A percentile compares a stretch with the other conserved stretches of the same genome.
Evolutionary conservation across 441 rosid species (phyloP).

Genomic region (Bocquillonia castaneifolia): DNA sequence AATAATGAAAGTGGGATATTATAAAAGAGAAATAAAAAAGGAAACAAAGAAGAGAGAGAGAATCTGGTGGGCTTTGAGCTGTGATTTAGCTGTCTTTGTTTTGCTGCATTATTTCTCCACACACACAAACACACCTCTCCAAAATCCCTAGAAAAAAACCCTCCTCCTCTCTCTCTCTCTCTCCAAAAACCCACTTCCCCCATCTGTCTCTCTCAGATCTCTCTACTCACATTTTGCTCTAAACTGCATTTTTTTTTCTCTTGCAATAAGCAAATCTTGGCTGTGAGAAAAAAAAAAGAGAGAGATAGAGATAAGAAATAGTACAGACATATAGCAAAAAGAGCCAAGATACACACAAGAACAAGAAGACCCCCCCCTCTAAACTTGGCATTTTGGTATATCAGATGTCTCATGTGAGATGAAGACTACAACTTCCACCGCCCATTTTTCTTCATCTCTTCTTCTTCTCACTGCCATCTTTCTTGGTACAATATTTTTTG

Average conservation of each 20-base stretch:
- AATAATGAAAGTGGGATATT: neutral
- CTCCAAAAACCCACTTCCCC: neutral
- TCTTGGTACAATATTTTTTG: neutral
- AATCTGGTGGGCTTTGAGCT: constrained; percentile 69
- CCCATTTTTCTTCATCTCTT: constrained; percentile 23
- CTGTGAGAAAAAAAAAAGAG: neutral
- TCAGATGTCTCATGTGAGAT: constrained; percentile 67
- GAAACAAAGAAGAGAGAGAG: constrained; percentile 24
- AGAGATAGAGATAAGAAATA: neutral
- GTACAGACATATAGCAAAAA: neutral
- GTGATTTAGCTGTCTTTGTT: constrained; percentile 66
- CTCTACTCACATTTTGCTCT: neutral
- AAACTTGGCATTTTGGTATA: constrained; percentile 28
- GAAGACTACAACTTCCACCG: constrained; percentile 35
- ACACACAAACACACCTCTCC: constrained; percentile 37
- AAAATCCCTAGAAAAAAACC: constrained; percentile 37
- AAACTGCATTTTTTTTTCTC: neutral
- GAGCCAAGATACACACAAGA: too few relatives aligned
- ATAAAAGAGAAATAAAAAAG: neutral
- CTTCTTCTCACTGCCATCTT: constrained; percentile 27
- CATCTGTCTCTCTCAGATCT: neutral
- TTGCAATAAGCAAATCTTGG: too few relatives aligned
- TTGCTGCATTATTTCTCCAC: constrained; percentile 32
- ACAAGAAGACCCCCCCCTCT: too few relatives aligned
- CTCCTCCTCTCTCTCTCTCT: neutral